Evolutionary conservation across 2,329 filamentous ascomycete species (phyloP).

Genomic region (Aspergillus thermomutatus): DNA sequence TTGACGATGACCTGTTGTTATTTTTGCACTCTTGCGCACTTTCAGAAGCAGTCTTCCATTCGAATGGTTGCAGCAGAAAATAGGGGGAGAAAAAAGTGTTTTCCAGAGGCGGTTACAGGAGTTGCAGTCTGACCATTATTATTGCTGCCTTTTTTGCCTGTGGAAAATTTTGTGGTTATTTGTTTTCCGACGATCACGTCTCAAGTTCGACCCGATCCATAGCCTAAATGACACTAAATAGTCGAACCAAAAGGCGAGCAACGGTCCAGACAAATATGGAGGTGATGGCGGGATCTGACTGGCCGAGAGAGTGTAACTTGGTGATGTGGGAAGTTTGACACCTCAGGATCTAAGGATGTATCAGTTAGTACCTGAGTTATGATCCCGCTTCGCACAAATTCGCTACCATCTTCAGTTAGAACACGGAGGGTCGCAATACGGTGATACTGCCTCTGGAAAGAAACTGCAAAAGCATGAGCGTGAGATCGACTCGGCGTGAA

Average conservation of each 20-base stretch:
- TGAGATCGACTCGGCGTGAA: background rate
- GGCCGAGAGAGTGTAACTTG: background rate
- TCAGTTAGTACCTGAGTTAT: no score
- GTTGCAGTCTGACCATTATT: background rate
- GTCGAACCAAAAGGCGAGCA: background rate
- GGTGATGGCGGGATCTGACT: background rate
- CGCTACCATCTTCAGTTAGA: background rate
- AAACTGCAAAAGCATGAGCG: background rate
- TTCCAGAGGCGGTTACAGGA: background rate
- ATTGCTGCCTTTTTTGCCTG: background rate
- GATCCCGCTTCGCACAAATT: background rate
- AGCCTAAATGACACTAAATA: background rate
- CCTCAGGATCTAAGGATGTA: background rate
- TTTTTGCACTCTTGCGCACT: background rate
- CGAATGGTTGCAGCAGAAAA: background rate
- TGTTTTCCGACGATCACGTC: background rate
- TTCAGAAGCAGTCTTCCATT: background rate
- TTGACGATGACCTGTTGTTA: conserved; percentile 1
- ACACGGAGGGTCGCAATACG: background rate
- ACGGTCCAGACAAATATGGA: background rate
- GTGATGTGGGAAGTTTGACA: background rate
- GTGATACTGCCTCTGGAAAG: background rate
- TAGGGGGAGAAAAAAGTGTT: background rate
- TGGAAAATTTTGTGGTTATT: background rate
- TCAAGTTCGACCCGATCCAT: background rate